Evolutionary conservation across 805 yeast species (phyloP), one percentile per base, ranked within the genome.

Genomic region (Candida schatavii): DNA sequence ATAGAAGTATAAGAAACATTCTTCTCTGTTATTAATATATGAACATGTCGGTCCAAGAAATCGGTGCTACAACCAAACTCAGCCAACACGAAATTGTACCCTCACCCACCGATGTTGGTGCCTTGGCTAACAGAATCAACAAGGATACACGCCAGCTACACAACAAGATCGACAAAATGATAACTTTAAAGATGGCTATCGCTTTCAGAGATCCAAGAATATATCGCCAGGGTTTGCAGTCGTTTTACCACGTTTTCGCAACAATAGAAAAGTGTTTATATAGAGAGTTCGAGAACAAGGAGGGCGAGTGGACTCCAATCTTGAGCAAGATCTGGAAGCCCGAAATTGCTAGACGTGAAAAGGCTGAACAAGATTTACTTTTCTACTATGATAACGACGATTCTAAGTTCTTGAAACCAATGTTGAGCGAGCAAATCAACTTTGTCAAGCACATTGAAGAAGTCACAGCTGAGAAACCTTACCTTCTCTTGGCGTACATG

Each of bases 81-180:
- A 50, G 53, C 28, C 69, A 64, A 44, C 61, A 58, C 39, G 86
- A 81, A 56, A 76, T 82, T 26, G 74, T 87, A 25, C 96, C 96
- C 2, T 72, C 79, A n/a, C 83, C 83, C 42, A 75, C 77, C n/a
- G 95, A 87, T 57, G 66, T 81, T 14, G 95, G 90, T 20, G 95
- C 95, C 5, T 68, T 87, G 40, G 95, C 82, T 36, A 88, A 88
- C 71, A 70, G 96, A 57, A 87, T 88, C 55, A 87, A 87, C 60
- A 57, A 60, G 37, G 83, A 80, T 54, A 87, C 95, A 2, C 72
- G 81, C 46, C 62, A 69, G 14, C 70, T 73, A 22, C 96, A 87
- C 66, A 80, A 83, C 57, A 75, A 75, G 48, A 80, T 87, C 41
- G 79, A 86, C 59, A 82, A 83, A 47, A 64, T 78, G 55, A 80